Percentiles rank a stretch among this genome's conserved stretches.
Evolutionary conservation across 2,329 filamentous ascomycete genomes (phyloP).

Genomic region (Exophiala oligosperma): DNA sequence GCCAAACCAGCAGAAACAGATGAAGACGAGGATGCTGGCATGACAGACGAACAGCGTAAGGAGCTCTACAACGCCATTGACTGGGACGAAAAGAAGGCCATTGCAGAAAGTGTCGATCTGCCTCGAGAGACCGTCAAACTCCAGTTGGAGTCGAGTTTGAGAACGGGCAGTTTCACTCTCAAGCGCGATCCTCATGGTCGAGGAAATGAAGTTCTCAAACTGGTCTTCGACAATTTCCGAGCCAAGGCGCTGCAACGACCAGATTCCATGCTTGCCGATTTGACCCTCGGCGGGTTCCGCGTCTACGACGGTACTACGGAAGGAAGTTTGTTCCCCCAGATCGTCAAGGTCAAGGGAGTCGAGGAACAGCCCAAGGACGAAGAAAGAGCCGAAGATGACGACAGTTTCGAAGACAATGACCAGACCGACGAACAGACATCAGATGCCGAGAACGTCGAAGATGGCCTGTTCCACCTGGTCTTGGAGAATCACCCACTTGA

Average conservation of each 20-base stretch:
- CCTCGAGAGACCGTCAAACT: slow-evolving; percentile 91
- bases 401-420: slow-evolving; percentile 32
- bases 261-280: slow-evolving; percentile 83
- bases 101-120: slow-evolving; percentile 83
- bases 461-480: slow-evolving; percentile 88
- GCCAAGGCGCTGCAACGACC: slow-evolving; percentile 86
- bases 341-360: slow-evolving; percentile 91
- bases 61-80: slow-evolving; percentile 97
- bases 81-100: slow-evolving; percentile 92
- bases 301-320: slow-evolving; percentile 95
- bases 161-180: slow-evolving; percentile 92
- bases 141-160: slow-evolving; percentile 88
- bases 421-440: slow-evolving; percentile 37
- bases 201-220: slow-evolving; percentile 75
- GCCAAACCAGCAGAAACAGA: slow-evolving; percentile 62
- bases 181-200: slow-evolving; percentile 80
- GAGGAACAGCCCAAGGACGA: slow-evolving; percentile 56
- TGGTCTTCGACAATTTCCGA: slow-evolving; percentile 93
- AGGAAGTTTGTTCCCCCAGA: slow-evolving; percentile 88
- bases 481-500: slow-evolving; percentile 96
- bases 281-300: slow-evolving; percentile 88
- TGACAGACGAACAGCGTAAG: slow-evolving; percentile 93
- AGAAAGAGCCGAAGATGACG: slow-evolving; percentile 40
- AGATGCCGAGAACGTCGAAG: slow-evolving; percentile 50
- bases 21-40: slow-evolving; percentile 72